These are phyloP conservation scores for Colletotrichum salicis DNA, from an alignment of 2,329 filamentous ascomycete genomes.

Conservation along the genomic window DNA sequence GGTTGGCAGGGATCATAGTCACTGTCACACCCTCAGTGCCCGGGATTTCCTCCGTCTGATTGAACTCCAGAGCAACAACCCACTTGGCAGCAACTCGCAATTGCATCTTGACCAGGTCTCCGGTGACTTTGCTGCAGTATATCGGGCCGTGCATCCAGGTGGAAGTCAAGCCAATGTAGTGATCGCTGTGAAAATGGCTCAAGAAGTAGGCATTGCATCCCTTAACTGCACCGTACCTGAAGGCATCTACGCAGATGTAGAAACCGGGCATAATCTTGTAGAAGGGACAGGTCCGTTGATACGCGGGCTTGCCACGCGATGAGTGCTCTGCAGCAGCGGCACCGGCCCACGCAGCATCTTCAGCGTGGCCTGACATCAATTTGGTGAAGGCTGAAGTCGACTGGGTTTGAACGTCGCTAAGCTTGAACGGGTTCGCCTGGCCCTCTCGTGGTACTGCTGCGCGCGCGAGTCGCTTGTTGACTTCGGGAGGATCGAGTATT, in stretches of 20 bases:
- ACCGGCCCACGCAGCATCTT: constrained; percentile 88
- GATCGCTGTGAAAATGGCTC: constrained; percentile 97
- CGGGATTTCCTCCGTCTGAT: constrained; percentile 80
- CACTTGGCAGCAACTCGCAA: constrained; percentile 87
- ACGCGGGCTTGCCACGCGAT: constrained; percentile 85
- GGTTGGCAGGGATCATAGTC: constrained; percentile 96
- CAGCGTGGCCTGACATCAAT: constrained; percentile 91
- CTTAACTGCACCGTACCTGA: constrained; percentile 92
- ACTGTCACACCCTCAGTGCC: constrained; percentile 85
- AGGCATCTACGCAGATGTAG: constrained; percentile 93
- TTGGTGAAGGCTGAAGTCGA: constrained; percentile 84
- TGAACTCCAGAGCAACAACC: constrained; percentile 87
- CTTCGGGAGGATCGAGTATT: constrained; percentile 50
- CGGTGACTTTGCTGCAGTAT: constrained; percentile 94
- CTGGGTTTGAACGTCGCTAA: constrained; percentile 53
- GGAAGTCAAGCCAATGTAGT: constrained; percentile 90
- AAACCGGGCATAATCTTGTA: constrained; percentile 98
- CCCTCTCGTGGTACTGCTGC: constrained; percentile 79
- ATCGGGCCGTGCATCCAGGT: constrained; percentile 95
- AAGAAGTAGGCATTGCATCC: constrained; percentile 96
- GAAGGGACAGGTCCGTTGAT: constrained; percentile 92
- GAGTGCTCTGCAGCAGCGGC: constrained; percentile 84
- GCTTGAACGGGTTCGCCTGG: constrained; percentile 80
- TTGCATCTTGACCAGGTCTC: constrained; percentile 87
- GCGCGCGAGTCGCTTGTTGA: constrained; percentile 71